Conservation (phyloP, 2,329 filamentous ascomycete genomes). For the Blastomyces percursus region DNA sequence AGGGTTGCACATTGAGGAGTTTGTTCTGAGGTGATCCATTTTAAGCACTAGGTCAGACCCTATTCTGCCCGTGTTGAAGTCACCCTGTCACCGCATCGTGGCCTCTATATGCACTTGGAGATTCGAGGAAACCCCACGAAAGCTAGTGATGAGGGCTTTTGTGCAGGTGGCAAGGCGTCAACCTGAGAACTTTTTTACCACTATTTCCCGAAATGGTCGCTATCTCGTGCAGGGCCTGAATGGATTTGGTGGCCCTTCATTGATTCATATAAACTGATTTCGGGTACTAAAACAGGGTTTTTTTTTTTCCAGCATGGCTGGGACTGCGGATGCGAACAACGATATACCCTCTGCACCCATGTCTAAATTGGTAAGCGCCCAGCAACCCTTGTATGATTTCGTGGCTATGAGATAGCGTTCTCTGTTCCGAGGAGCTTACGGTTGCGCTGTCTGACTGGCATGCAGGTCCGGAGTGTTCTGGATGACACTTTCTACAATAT, state of each 20-base stretch:
- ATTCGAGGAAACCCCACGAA: background rate
- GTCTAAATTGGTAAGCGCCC: conserved; percentile 30
- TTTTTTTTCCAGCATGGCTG: conserved; percentile 15
- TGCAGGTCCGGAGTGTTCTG: conserved; percentile 39
- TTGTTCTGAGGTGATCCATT: background rate
- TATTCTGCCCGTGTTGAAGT: background rate
- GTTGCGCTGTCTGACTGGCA: conserved; percentile 8
- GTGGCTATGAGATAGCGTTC: conserved; percentile 7
- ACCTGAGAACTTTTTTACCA: background rate
- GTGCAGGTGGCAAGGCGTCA: background rate
- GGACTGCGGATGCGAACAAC: conserved; percentile 22
- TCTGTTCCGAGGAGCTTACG: background rate
- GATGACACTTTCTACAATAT: conserved; percentile 50
- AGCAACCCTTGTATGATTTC: background rate
- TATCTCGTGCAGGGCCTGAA: background rate
- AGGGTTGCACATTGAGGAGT: background rate
- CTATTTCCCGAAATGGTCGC: background rate
- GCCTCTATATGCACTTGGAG: background rate
- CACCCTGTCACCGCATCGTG: background rate
- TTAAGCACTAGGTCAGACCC: background rate
- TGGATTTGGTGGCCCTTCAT: background rate
- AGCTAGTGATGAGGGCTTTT: background rate
- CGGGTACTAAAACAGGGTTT: background rate
- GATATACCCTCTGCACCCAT: conserved; percentile 29
- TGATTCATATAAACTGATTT: conserved; percentile 7